phyloP scores from a whole-genome alignment of 2,329 filamentous ascomycete genomes.

The Neofusicoccum parvum region DNA sequence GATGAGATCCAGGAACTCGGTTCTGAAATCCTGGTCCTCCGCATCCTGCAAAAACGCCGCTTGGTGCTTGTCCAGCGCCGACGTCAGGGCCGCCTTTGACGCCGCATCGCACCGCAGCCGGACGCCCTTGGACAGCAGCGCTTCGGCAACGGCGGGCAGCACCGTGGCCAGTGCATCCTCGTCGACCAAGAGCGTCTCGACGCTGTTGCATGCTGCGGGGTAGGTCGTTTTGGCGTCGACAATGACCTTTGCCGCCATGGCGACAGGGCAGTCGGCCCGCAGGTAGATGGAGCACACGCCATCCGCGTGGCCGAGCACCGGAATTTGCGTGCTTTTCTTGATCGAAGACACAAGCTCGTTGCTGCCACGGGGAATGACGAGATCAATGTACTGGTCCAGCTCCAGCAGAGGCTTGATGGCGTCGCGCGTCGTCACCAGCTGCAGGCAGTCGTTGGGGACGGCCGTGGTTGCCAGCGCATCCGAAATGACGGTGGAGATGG shows the following conservation, averaged over 20 bases:
- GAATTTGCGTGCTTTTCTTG: conserved; percentile 88
- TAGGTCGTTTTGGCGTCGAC: conserved; percentile 94
- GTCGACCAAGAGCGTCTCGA: conserved; percentile 91
- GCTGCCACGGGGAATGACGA: conserved; percentile 89
- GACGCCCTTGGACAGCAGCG: conserved; percentile 76
- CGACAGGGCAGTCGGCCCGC: conserved; percentile 72
- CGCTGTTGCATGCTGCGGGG: conserved; percentile 89
- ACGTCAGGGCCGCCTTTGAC: conserved; percentile 65
- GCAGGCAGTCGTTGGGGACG: conserved; percentile 84
- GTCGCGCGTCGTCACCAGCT: conserved; percentile 92
- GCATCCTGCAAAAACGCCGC: conserved; percentile 63
- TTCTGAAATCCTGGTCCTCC: conserved; percentile 73
- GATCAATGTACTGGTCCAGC: conserved; percentile 85
- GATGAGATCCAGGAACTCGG: conserved; percentile 84
- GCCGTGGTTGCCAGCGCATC: conserved; percentile 69
- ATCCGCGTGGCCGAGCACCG: conserved; percentile 93
- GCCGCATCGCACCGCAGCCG: conserved; percentile 75
- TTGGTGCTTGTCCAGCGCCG: conserved; percentile 47
- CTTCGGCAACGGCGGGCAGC: conserved; percentile 72
- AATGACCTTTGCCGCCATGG: conserved; percentile 73
- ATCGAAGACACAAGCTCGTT: conserved; percentile 90
- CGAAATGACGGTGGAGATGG: conserved; percentile 85
- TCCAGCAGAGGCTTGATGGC: conserved; percentile 84
- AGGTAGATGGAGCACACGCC: conserved; percentile 89
- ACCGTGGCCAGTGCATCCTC: conserved; percentile 66